phyloP scores from a whole-genome alignment of 208 protist genomes.

The Trypanosoma platydactyli region DNA sequence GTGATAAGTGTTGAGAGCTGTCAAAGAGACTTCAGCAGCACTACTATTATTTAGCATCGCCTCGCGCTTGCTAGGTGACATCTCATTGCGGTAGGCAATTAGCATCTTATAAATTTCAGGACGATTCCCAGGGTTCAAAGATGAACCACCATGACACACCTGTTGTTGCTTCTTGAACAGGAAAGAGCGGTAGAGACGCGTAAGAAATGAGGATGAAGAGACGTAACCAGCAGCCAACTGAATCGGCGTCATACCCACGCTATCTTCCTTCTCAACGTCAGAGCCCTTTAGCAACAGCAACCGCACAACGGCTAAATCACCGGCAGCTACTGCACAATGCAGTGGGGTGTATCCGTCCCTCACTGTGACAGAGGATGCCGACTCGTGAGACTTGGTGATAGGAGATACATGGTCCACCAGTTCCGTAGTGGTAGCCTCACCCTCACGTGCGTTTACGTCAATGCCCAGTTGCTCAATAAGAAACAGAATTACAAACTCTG shows the following conservation, averaged over 20 bases:
- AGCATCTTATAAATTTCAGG: slow-evolving; percentile 30
- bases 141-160: slow-evolving; percentile 1
- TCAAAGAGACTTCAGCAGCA: slow-evolving; percentile 11
- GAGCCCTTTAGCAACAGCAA: slow-evolving; percentile 61
- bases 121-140: neutral
- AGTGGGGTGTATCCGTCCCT: slow-evolving; percentile 41
- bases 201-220: neutral
- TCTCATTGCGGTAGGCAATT: slow-evolving; percentile 26
- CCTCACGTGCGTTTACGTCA: slow-evolving; percentile 58
- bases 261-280: slow-evolving; percentile 26
- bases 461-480: slow-evolving; percentile 64
- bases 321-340: slow-evolving; percentile 58
- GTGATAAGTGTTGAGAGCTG: slow-evolving; percentile 23
- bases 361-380: slow-evolving; percentile 18
- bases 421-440: neutral
- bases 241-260: slow-evolving; percentile 28
- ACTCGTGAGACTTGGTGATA: no score
- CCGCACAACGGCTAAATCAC: slow-evolving; percentile 51
- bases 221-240: slow-evolving; percentile 18
- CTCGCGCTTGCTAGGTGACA: slow-evolving; percentile 28
- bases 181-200: neutral
- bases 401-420: neutral
- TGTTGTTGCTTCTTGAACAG: slow-evolving; percentile 1
- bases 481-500: slow-evolving; percentile 49
- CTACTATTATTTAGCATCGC: slow-evolving; percentile 28